Conservation (phyloP, 2,329 filamentous ascomycete species). For the Coniochaeta sp. region DNA sequence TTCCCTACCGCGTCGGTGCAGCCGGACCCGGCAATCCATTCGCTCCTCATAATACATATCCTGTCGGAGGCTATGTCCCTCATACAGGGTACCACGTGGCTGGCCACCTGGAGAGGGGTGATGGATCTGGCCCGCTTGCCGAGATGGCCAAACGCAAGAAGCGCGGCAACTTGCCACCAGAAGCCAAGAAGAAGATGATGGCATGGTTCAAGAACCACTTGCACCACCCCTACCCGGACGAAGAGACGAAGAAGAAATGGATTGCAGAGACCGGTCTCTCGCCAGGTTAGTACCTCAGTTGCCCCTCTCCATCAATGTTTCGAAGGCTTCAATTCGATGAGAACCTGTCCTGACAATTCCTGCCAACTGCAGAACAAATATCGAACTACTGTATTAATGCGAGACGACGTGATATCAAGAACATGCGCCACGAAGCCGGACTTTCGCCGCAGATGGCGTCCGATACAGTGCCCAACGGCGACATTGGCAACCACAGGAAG, state of each 20-base stretch:
- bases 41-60: not conserved
- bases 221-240: slow-evolving; percentile 76
- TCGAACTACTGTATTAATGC: slow-evolving; percentile 78
- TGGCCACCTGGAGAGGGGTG: not conserved
- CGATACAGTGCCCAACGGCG: not conserved
- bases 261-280: slow-evolving; percentile 53
- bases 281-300: not conserved
- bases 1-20: not conserved
- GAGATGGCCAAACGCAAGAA: slow-evolving; percentile 35
- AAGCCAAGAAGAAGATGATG: slow-evolving; percentile 74
- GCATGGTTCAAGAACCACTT: slow-evolving; percentile 75
- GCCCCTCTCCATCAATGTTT: not conserved
- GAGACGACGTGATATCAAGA: slow-evolving; percentile 1
- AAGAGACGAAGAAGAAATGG: slow-evolving; percentile 74
- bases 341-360: not conserved
- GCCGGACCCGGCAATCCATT: not conserved
- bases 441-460: not conserved
- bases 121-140: not conserved
- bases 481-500: not conserved
- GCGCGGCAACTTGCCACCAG: slow-evolving; percentile 83
- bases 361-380: slow-evolving; percentile 51
- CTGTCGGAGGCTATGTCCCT: not conserved
- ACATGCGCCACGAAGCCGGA: not conserved
- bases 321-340: not conserved
- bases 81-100: not conserved